Evolutionary conservation across 495 filamentous ascomycete species (phyloP).

Genomic region (Talaromyces borbonicus): DNA sequence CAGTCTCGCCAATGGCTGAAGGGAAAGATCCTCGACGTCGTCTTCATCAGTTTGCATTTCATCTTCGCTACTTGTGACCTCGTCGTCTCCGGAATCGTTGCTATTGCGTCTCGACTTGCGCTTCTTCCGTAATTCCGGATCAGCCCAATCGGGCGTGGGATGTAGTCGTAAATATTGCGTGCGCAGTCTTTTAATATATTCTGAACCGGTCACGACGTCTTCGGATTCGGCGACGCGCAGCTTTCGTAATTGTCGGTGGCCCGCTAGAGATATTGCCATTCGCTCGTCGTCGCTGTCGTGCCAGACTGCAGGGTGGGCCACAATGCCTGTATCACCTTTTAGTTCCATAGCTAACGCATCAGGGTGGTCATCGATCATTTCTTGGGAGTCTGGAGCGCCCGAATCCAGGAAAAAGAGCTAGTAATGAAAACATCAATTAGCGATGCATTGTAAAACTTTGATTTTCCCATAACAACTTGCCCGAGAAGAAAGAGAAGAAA

Average conservation of each 20-base stretch:
- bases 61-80: conserved; percentile 21
- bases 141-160: conserved; percentile 72
- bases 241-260: conserved; percentile 64
- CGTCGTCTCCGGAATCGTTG: conserved; percentile 35
- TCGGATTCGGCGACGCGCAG: conserved; percentile 69
- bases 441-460: too few relatives aligned
- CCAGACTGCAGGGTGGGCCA: conserved; percentile 51
- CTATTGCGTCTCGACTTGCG: conserved; percentile 41
- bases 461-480: not conserved
- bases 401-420: conserved; percentile 65
- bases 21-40: conserved; percentile 51
- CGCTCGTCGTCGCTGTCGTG: conserved; percentile 94
- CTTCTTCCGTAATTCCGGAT: conserved; percentile 33
- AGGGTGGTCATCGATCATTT: conserved; percentile 30
- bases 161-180: conserved; percentile 74
- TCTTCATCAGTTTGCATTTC: conserved; percentile 49
- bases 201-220: conserved; percentile 74
- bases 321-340: conserved; percentile 9
- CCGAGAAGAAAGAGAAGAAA: not conserved
- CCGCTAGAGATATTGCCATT: conserved; percentile 69
- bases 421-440: conserved; percentile 13
- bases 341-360: conserved; percentile 27
- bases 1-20: conserved; percentile 68
- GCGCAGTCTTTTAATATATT: conserved; percentile 71
- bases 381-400: conserved; percentile 36